A percentile compares a stretch with the other conserved stretches of the same genome.
Evolutionary conservation across 2,329 filamentous ascomycete genomes (phyloP).

Genomic region (Curvularia sp.): DNA sequence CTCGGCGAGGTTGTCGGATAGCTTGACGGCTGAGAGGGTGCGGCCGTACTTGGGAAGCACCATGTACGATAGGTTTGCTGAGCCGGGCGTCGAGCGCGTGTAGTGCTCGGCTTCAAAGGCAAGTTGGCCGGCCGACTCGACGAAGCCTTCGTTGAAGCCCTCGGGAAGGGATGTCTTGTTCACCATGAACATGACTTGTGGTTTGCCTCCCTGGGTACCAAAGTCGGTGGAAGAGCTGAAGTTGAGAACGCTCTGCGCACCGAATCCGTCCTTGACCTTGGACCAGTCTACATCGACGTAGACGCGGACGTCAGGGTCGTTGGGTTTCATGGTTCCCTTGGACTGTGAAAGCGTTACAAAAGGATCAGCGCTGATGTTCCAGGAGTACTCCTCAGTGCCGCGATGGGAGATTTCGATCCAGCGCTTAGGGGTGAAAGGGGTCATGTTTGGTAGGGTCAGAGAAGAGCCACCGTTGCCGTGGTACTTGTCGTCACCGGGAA

Average conservation of each 20-base stretch:
- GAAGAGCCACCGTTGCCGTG: slow-evolving; percentile 58
- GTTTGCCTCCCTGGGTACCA: slow-evolving; percentile 47
- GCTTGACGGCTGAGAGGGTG: slow-evolving; percentile 47
- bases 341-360: slow-evolving; percentile 47
- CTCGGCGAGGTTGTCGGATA: slow-evolving; percentile 38
- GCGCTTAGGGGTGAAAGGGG: slow-evolving; percentile 46
- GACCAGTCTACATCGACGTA: slow-evolving; percentile 51
- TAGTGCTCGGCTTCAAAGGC: slow-evolving; percentile 51
- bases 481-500: slow-evolving; percentile 71
- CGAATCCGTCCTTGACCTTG: slow-evolving; percentile 35
- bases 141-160: slow-evolving; percentile 45
- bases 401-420: slow-evolving; percentile 50
- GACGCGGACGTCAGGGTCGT: slow-evolving; percentile 44
- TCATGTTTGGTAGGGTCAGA: slow-evolving; percentile 41
- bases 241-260: slow-evolving; percentile 44
- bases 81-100: slow-evolving; percentile 37
- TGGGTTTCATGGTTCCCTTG: slow-evolving; percentile 42
- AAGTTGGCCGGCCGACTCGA: slow-evolving; percentile 46
- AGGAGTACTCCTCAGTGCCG: slow-evolving; percentile 42
- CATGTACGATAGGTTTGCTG: slow-evolving; percentile 38
- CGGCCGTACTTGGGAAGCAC: slow-evolving; percentile 48
- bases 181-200: slow-evolving; percentile 42
- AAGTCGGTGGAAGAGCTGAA: slow-evolving; percentile 47
- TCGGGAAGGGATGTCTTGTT: slow-evolving; percentile 47
- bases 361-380: slow-evolving; percentile 49